phyloP scores from a whole-genome alignment of 257 asterid species.

The Solanum peruvianum region DNA sequence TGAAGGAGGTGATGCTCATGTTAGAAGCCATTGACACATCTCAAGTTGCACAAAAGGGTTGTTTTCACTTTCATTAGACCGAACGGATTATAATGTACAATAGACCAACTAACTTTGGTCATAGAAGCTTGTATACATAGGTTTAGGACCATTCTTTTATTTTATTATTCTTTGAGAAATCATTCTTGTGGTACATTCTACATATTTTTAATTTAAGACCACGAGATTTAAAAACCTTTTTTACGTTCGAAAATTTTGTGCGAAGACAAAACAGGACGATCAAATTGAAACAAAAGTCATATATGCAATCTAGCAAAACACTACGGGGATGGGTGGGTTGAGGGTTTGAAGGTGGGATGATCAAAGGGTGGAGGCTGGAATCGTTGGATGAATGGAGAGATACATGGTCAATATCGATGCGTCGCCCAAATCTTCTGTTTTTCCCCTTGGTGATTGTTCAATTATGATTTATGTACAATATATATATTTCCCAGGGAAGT shows the following conservation, averaged over 20 bases:
- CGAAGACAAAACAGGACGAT: too few species aligned
- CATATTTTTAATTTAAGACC: background rate
- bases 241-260: background rate
- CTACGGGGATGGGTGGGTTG: too few species aligned
- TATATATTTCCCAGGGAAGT: background rate
- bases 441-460: background rate
- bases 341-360: too few species aligned
- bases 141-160: background rate
- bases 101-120: background rate
- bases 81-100: background rate
- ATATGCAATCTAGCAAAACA: too few species aligned
- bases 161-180: background rate
- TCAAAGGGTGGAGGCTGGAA: too few species aligned
- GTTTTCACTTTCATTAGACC: background rate
- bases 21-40: constrained; percentile 5
- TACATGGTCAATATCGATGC: background rate
- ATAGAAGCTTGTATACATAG: background rate
- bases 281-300: too few species aligned
- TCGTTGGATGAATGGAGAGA: too few species aligned
- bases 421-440: background rate
- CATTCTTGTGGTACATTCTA: background rate
- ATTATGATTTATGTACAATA: background rate
- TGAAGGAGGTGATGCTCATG: constrained; percentile 3
- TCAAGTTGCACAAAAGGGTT: background rate
- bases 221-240: too few species aligned